Evolutionary conservation across 73 alveolate genomes (phyloP).

Genomic region (Stentor coeruleus): DNA sequence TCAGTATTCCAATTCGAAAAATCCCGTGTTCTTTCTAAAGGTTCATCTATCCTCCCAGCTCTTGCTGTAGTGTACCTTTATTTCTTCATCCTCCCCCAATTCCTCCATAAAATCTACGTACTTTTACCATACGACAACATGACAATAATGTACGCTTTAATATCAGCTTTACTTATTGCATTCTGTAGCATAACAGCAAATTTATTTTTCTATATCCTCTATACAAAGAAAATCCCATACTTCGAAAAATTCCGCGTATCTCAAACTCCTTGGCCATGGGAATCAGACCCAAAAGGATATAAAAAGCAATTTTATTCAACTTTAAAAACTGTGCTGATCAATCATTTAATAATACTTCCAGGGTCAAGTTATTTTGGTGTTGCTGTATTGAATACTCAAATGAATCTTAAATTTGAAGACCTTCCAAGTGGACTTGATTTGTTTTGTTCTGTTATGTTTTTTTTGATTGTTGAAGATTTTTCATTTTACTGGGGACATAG

Average conservation of each 20-base stretch:
- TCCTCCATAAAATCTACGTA: background rate
- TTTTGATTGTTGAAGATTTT: conserved; percentile 56
- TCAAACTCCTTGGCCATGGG: conserved; percentile 82
- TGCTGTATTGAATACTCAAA: background rate
- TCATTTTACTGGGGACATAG: conserved; percentile 59
- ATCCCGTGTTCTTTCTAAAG: too few species aligned
- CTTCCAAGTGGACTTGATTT: conserved; percentile 49
- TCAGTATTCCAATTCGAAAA: too few species aligned
- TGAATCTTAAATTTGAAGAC: conserved; percentile 24
- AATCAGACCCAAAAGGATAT: conserved; percentile 57
- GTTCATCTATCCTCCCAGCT: too few species aligned
- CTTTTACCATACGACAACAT: background rate
- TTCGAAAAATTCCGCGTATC: conserved; percentile 67
- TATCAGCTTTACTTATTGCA: background rate
- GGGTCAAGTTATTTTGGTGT: conserved; percentile 2
- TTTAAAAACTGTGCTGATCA: conserved; percentile 28
- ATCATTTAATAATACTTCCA: conserved; percentile 30
- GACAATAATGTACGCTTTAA: background rate
- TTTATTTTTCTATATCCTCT: conserved; percentile 21
- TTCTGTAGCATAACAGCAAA: background rate
- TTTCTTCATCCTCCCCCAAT: background rate
- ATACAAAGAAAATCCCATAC: conserved; percentile 56
- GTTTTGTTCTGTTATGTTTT: conserved; percentile 40
- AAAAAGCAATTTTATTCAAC: conserved; percentile 1
- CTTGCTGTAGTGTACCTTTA: background rate